phyloP scores from a whole-genome alignment of 768 basidiomycete species.

The Podaxis sp. region DNA sequence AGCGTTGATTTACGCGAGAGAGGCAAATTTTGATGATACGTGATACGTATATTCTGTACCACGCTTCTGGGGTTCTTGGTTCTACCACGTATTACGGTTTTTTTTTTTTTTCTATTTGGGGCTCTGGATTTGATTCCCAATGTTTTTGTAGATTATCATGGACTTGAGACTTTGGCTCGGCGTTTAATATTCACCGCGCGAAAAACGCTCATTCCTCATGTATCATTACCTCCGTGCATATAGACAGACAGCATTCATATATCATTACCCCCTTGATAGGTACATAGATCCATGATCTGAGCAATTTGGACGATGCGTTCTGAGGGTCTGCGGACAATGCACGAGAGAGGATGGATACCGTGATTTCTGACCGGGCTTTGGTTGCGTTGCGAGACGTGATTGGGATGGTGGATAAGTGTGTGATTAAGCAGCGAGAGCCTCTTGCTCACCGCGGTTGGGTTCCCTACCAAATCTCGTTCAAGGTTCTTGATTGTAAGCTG shows the following conservation, averaged over 20 bases:
- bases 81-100: too few relatives aligned
- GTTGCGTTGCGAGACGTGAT: slow-evolving; percentile 63
- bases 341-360: slow-evolving; percentile 62
- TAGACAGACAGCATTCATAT: too few relatives aligned
- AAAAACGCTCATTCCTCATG: too few relatives aligned
- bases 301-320: slow-evolving; percentile 45
- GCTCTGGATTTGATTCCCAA: too few relatives aligned
- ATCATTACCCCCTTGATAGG: too few relatives aligned
- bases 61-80: background rate
- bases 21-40: slow-evolving; percentile 3
- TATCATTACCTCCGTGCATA: too few relatives aligned
- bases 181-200: too few relatives aligned
- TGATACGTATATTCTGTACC: background rate
- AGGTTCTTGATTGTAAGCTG: slow-evolving; percentile 59
- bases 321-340: slow-evolving; percentile 56
- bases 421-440: slow-evolving; percentile 69
- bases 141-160: too few relatives aligned
- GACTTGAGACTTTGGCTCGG: too few relatives aligned
- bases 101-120: too few relatives aligned
- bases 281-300: slow-evolving; percentile 29
- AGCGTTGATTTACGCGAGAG: slow-evolving; percentile 59
- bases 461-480: slow-evolving; percentile 47
- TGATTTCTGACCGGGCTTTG: slow-evolving; percentile 67
- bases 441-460: slow-evolving; percentile 50
- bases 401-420: slow-evolving; percentile 61